A percentile compares a stretch with the other conserved stretches of the same genome.
These are phyloP conservation scores for Boletales sp. DNA, from an alignment of 768 basidiomycete genomes.

Conservation along the genomic window DNA sequence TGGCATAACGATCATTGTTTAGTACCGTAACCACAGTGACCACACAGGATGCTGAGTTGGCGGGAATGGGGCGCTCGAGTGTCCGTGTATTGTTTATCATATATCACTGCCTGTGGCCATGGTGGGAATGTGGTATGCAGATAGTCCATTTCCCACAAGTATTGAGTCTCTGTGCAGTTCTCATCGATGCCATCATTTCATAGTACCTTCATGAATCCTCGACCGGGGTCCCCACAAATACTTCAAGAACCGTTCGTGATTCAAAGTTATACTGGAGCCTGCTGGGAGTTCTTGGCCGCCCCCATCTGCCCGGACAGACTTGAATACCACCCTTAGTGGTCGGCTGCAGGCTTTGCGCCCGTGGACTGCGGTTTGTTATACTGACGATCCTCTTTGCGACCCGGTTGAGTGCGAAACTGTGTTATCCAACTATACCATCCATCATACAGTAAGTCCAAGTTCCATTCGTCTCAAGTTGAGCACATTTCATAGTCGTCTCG, in stretches of 20 bases:
- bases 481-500: not conserved
- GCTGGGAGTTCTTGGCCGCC: slow-evolving; percentile 7
- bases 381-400: slow-evolving; percentile 9
- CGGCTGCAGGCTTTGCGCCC: slow-evolving; percentile 11
- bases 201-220: too few species aligned
- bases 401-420: slow-evolving; percentile 4
- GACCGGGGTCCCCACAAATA: not conserved
- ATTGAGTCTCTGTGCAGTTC: too few species aligned
- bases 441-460: slow-evolving; percentile 1
- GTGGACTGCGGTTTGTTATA: too few species aligned
- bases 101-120: too few species aligned
- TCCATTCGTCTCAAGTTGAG: not conserved
- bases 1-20: too few species aligned
- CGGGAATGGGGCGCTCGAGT: too few species aligned
- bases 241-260: not conserved
- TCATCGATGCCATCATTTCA: too few species aligned
- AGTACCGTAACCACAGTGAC: too few species aligned
- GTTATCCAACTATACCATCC: slow-evolving; percentile 10
- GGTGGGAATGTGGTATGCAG: too few species aligned
- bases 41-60: too few species aligned
- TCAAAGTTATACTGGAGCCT: not conserved
- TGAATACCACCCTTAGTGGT: slow-evolving; percentile 10
- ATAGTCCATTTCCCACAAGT: too few species aligned
- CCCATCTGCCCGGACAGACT: slow-evolving; percentile 4
- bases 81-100: too few species aligned